phyloP scores from a whole-genome alignment of 2,329 filamentous ascomycete species.

The Polytolypa hystricis region DNA sequence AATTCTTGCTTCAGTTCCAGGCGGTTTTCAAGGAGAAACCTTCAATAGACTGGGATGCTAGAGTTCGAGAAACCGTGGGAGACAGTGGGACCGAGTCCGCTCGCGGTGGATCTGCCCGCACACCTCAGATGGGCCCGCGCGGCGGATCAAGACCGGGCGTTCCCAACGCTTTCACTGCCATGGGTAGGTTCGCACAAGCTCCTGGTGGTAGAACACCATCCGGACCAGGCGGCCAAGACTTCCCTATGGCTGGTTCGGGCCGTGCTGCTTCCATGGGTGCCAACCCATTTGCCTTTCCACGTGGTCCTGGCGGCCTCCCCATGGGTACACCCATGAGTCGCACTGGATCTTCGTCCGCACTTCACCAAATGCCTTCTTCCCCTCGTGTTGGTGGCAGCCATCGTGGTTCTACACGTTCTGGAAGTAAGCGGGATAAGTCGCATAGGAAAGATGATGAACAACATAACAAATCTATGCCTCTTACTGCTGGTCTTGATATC shows the following conservation, averaged over 20 bases:
- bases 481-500: slow-evolving; percentile 71
- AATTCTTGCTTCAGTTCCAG: slow-evolving; percentile 94
- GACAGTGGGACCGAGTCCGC: slow-evolving; percentile 54
- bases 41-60: slow-evolving; percentile 81
- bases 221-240: slow-evolving; percentile 61
- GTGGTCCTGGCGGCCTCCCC: slow-evolving; percentile 49
- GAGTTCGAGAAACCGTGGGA: slow-evolving; percentile 74
- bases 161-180: slow-evolving; percentile 42
- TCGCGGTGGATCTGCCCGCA: slow-evolving; percentile 36
- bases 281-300: slow-evolving; percentile 50
- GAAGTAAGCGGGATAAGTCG: slow-evolving; percentile 42
- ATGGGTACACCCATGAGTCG: slow-evolving; percentile 55
- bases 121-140: slow-evolving; percentile 34
- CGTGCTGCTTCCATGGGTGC: slow-evolving; percentile 30
- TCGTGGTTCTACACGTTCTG: slow-evolving; percentile 35
- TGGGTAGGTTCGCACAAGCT: slow-evolving; percentile 56
- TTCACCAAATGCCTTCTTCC: slow-evolving; percentile 55
- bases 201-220: slow-evolving; percentile 45
- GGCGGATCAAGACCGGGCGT: slow-evolving; percentile 43
- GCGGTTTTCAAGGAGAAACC: slow-evolving; percentile 94
- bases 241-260: slow-evolving; percentile 50
- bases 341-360: slow-evolving; percentile 42
- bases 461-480: slow-evolving; percentile 76
- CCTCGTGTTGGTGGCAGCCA: slow-evolving; percentile 61
- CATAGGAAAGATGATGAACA: slow-evolving; percentile 52